Conservation (phyloP, 2,329 filamentous ascomycete genomes). For the Fusarium redolens region DNA sequence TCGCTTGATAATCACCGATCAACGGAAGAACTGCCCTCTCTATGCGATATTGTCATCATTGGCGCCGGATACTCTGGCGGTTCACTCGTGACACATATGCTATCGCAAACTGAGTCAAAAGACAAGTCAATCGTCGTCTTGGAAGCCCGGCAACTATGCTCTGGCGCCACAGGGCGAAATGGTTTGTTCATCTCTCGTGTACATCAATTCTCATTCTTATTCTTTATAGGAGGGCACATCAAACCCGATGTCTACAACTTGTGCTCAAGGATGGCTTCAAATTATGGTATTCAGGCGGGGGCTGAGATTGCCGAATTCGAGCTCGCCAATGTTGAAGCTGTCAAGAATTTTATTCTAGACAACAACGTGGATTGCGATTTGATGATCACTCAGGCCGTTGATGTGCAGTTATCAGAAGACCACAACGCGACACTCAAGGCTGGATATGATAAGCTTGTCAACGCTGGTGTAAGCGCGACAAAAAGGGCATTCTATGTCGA, state of each 20-base stretch:
- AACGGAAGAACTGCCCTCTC: constrained; percentile 45
- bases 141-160: constrained; percentile 51
- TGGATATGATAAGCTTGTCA: constrained; percentile 47
- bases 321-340: constrained; percentile 16
- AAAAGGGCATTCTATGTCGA: not conserved
- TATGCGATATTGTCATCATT: constrained; percentile 59
- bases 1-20: constrained; percentile 10
- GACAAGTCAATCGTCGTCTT: constrained; percentile 46
- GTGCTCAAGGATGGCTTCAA: not conserved
- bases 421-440: constrained; percentile 42
- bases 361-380: constrained; percentile 59
- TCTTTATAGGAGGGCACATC: constrained; percentile 16
- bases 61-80: constrained; percentile 61
- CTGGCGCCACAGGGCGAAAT: constrained; percentile 53
- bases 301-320: constrained; percentile 39
- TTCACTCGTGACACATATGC: constrained; percentile 56
- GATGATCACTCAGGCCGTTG: constrained; percentile 53
- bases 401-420: constrained; percentile 50
- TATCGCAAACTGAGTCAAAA: constrained; percentile 32
- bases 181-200: constrained; percentile 22
- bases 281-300: constrained; percentile 31
- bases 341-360: constrained; percentile 52
- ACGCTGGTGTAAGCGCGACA: constrained; percentile 11
- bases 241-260: constrained; percentile 34
- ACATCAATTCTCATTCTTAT: accelerated